Evolutionary conservation across 176 grass and related monocot species (phyloP).

Genomic region (Cocos nucifera): DNA sequence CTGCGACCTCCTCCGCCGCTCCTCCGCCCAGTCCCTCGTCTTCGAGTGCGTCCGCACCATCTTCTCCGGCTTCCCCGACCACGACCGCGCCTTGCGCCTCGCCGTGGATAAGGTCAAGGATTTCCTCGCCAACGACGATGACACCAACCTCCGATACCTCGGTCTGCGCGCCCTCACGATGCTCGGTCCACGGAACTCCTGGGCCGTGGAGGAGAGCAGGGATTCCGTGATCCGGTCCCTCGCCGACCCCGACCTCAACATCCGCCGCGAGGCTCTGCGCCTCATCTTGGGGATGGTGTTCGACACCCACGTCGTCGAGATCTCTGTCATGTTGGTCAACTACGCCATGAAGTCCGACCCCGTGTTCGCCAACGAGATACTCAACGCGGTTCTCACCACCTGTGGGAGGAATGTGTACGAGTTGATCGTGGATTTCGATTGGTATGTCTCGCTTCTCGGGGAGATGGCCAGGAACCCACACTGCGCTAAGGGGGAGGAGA

Average conservation of each 20-base stretch:
- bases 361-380: constrained; percentile 70
- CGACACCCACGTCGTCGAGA: constrained; percentile 42
- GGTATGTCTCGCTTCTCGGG: constrained; percentile 61
- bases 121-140: constrained; percentile 49
- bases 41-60: constrained; percentile 75
- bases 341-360: constrained; percentile 66
- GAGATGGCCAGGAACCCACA: constrained; percentile 74
- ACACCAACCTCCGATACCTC: constrained; percentile 84
- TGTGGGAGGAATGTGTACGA: constrained; percentile 71
- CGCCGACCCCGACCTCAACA: constrained; percentile 58
- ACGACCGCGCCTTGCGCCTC: constrained; percentile 40
- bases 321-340: constrained; percentile 45
- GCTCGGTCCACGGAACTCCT: constrained; percentile 40
- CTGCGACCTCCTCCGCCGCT: constrained; percentile 59
- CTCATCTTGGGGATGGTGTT: constrained; percentile 54
- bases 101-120: constrained; percentile 76
- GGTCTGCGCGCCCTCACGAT: constrained; percentile 64
- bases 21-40: constrained; percentile 64
- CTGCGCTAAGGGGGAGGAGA: constrained; percentile 65
- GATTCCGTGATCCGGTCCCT: constrained; percentile 43
- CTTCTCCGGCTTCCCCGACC: constrained; percentile 37
- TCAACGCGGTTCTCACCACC: constrained; percentile 46
- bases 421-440: constrained; percentile 76
- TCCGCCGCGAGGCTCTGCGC: constrained; percentile 43
- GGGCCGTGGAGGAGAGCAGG: constrained; percentile 35